Evolutionary conservation across 2,329 filamentous ascomycete genomes (phyloP), one percentile per base, ranked within the genome.

Genomic region (Microdochium trichocladiopsis): DNA sequence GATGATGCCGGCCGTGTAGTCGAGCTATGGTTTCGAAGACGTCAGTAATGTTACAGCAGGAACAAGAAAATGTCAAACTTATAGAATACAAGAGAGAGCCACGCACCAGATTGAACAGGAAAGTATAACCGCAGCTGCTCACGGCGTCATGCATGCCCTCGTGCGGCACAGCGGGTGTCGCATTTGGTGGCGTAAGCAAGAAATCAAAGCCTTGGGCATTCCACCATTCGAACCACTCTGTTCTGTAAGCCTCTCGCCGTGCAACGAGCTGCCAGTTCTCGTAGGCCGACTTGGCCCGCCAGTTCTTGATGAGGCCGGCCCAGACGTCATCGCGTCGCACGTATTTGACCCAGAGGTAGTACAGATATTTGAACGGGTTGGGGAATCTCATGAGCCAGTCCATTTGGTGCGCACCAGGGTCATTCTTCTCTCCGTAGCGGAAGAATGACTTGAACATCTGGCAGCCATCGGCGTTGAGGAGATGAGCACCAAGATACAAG

Each of bases 281-380:
- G 55, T 79, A 82, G 1, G 87, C 86, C 11, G 78, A 83, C 71
- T 92, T 91, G 51, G 82, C 78, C 50, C 83, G 78, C 81, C 89
- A 95, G 60, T 86, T 76, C 45, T 79, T 77, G 48, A 96, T 72
- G 5, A 96, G 70, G 0, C 83, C 86, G 0, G 91, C 90, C 88
- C 90, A 95, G 49, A 92, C 70, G 1, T 73, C 67, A 65, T 96
- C 91, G 11, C 83, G 72, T 51, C 84, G 82, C 56, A 96, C 74
- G 66, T 96, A 95, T 62, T 86, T 87, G n/a, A 94, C 86, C 79
- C 88, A 96, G 5, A 91, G 80, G 66, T 91, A 94, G 72, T 95
- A 90, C n/a, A 94, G 62, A 66, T 87, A 95, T 66, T 90, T 90
- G 59, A 95, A 63, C 4, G 87, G 82, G 6, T 83, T 74, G 14